phyloP scores from a whole-genome alignment of 2,329 filamentous ascomycete genomes.

The Apiospora pterosperma region DNA sequence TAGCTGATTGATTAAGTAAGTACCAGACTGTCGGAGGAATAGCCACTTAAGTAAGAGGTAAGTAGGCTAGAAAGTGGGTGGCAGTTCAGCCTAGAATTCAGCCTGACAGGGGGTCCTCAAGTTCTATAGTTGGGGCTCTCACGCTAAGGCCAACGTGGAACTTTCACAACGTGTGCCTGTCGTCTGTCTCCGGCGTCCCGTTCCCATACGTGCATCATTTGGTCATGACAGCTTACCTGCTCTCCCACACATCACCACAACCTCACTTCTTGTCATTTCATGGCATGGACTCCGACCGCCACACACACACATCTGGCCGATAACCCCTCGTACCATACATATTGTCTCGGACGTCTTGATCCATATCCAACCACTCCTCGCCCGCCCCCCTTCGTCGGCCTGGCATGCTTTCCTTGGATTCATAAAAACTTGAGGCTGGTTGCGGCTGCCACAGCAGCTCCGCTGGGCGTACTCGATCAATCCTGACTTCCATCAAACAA shows the following conservation, averaged over 20 bases:
- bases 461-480: neutral
- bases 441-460: neutral
- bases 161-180: too few relatives aligned
- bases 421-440: neutral
- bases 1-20: neutral
- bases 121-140: neutral
- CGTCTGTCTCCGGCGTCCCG: too few relatives aligned
- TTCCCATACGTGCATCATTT: neutral
- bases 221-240: constrained; percentile 1
- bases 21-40: neutral
- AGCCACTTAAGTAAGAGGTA: neutral
- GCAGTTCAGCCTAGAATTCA: neutral
- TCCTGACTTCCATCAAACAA: neutral
- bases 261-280: neutral
- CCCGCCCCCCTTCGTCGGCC: neutral
- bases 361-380: neutral
- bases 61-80: neutral
- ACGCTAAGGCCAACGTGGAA: constrained; percentile 1
- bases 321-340: neutral
- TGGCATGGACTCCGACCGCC: neutral
- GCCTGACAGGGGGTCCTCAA: neutral
- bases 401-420: neutral
- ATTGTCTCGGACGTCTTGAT: neutral
- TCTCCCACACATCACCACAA: neutral
- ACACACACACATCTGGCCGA: neutral